These are phyloP conservation scores for Sergeia podlipaevii DNA, from an alignment of 208 protist genomes.

Conservation along the genomic window DNA sequence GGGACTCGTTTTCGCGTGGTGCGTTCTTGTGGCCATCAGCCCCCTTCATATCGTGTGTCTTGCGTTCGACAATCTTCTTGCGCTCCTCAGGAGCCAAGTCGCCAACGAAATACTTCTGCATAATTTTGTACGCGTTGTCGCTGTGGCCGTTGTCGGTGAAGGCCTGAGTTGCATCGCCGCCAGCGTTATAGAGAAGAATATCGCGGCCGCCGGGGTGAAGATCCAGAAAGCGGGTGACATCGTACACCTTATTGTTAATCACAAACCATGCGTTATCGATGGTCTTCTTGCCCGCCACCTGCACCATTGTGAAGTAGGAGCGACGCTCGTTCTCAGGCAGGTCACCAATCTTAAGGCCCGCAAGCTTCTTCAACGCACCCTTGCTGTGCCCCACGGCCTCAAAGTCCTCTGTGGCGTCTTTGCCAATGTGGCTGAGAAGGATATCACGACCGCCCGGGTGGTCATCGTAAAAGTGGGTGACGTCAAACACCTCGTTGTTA, in stretches of 20 bases:
- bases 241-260: slow-evolving; percentile 86
- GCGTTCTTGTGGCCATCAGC: slow-evolving; percentile 1
- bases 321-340: slow-evolving; percentile 30
- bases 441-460: slow-evolving; percentile 80
- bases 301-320: slow-evolving; percentile 26
- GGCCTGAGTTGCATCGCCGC: slow-evolving; percentile 59
- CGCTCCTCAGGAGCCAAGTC: slow-evolving; percentile 41
- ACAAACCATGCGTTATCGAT: slow-evolving; percentile 51
- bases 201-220: slow-evolving; percentile 78
- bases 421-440: slow-evolving; percentile 62
- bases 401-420: slow-evolving; percentile 73
- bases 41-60: too few relatives aligned
- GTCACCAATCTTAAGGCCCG: slow-evolving; percentile 41
- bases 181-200: slow-evolving; percentile 63
- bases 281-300: slow-evolving; percentile 34
- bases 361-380: slow-evolving; percentile 34
- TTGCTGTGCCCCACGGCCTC: slow-evolving; percentile 60
- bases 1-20: slow-evolving; percentile 24
- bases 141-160: slow-evolving; percentile 74
- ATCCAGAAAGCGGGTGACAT: slow-evolving; percentile 69
- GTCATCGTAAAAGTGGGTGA: slow-evolving; percentile 72
- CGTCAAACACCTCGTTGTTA: slow-evolving; percentile 70
- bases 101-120: slow-evolving; percentile 51
- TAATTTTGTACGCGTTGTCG: slow-evolving; percentile 44
- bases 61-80: slow-evolving; percentile 12